Base-by-base conservation (phyloP, 192 early-diverging fungal genomes). In the Backusella westeae region DNA sequence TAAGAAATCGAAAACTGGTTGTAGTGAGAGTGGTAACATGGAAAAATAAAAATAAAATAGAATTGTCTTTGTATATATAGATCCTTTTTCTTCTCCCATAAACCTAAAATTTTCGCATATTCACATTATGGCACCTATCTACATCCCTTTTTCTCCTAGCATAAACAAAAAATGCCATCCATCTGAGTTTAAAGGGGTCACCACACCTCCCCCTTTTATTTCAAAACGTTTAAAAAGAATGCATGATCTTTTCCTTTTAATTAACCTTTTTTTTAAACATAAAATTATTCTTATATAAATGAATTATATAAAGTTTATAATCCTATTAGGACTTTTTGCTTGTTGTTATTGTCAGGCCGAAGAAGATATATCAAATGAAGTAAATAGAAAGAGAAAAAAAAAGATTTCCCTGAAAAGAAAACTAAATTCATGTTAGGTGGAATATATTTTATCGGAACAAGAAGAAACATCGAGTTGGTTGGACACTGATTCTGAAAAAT, bases 401-500 rank as follows among this genome's bases (percentile, higher is more conserved):
- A 56, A 14, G 0, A 44, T 14, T 14, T 44, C 15, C 42, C 38
- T 39, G 38, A n/a, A 26, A 6, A 56, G n/a, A 56, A 1, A 23
- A 19, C 6, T 53, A 53, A 44, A 44, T 19, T 5, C 42, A 17
- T 29, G 4, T 29, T 29, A 63, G 56, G 26, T 63, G 3, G 56
- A 63, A 14, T 29, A 63, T 26, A 29, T 63, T 29, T 23, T 63
- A 29, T 14, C 23, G 10, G 26, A 63, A 49, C 46, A n/a, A 59
- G 23, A 63, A 56, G n/a, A 56, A 21, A 9, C 53, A 63, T 63
- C 12, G 4, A 63, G 56, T 29, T 63, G 56, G 56, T 29, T 63
- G 21, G 56, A 63, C n/a, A 63, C 23, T 12, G 49, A 63, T 29
- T 63, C 56, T 63, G 75, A 81, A 49, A 72, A 73, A 65, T 85